Evolutionary conservation across 1,284 basidiomycete genomes (phyloP).

Genomic region (Heterobasidion occidentale): DNA sequence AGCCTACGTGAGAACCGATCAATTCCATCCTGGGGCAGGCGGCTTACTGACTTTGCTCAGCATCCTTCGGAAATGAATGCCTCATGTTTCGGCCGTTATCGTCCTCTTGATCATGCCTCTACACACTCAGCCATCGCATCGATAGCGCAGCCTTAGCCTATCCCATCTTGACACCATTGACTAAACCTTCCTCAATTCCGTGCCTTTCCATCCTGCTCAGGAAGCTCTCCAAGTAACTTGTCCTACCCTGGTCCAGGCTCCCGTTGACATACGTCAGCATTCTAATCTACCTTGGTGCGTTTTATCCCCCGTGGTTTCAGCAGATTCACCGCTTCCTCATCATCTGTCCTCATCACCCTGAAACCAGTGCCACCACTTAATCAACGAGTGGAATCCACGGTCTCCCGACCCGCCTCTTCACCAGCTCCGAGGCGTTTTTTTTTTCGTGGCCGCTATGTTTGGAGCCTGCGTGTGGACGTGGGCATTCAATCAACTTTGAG

Average conservation of each 20-base stretch:
- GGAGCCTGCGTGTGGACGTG: not conserved
- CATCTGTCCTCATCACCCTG: not conserved
- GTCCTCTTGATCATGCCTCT: conserved; percentile 13
- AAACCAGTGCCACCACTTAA: too few species aligned
- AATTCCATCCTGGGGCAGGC: too few species aligned
- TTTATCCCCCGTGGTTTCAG: not conserved
- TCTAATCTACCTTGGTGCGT: conserved; percentile 4
- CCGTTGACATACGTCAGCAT: conserved; percentile 7
- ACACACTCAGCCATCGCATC: conserved; percentile 8
- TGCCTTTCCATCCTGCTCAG: not conserved
- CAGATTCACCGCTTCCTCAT: not conserved
- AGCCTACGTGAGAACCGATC: too few species aligned
- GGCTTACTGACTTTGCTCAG: not conserved
- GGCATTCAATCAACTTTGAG: not conserved
- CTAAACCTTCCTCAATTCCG: not conserved
- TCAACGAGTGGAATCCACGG: too few species aligned
- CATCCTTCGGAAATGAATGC: conserved; percentile 11
- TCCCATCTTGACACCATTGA: not conserved
- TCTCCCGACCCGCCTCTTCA: not conserved
- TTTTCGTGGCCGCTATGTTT: not conserved
- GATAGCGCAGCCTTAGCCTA: conserved; percentile 10
- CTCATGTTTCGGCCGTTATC: conserved; percentile 11
- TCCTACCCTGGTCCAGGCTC: conserved; percentile 8
- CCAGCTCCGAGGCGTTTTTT: not conserved
- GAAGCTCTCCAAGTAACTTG: conserved; percentile 7